Base-by-base conservation (phyloP, 768 basidiomycete genomes). In the Vararia minispora region DNA sequence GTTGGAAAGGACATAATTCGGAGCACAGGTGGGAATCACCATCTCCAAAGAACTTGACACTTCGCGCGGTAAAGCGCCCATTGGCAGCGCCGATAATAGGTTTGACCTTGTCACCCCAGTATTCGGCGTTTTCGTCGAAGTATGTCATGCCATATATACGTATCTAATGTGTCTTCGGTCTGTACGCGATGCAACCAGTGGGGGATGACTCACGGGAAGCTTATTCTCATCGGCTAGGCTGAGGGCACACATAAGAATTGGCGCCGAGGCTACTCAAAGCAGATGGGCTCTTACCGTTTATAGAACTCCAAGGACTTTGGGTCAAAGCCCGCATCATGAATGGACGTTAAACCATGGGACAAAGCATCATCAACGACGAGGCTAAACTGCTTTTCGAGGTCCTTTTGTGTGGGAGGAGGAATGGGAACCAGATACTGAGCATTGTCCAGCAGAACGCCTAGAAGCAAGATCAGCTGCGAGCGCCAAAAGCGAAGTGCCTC, bases 271-370 rank as follows among this genome's bases (percentile, higher is more conserved):
- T 18, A 47, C 32, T 31, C 20, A 30, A 42, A 29, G 27, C 27
- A 28, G 37, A 16, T 23, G 24, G 21, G 29, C 56, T n/a, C n/a
- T 37, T 42, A 88, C 84, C 68, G 65, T 50, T 68, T 68, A 62
- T 84, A 88, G 53, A 92, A 86, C 2, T 67, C 67, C 30, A 89
- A 62, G n/a, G 81, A 82, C 10, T 57, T 58, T 14, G 80, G 77
- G 41, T 72, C 62, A 30, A 85, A 64, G 12, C 77, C 81, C 10
- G 91, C 91, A 55, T 95, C 91, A 52, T 92, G 89, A 27, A 95
- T 73, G 1, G 80, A 74, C 0, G 88, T 90, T 41, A 95, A 55
- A 5, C 91, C 91, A 37, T 68, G 59, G 2, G 71, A 60, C 33
- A 87, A 65, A 8, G 80, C 85, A 52, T 89, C 76, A 28, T 64